Conservation (phyloP, 2,329 filamentous ascomycete species). For the Sclerotiophoma versabilis region DNA sequence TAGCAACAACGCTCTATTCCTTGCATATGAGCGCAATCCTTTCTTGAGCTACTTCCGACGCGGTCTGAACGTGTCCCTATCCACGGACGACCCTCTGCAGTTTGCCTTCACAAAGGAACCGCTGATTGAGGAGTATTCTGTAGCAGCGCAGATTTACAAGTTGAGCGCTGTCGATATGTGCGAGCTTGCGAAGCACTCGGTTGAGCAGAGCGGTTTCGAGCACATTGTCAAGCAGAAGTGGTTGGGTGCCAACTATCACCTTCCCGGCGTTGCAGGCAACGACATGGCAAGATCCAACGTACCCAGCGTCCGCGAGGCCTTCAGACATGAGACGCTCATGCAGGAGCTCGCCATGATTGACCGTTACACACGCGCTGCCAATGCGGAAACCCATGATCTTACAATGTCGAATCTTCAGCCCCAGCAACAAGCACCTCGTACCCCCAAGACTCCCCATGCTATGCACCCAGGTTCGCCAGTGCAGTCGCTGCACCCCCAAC, state of each 20-base stretch:
- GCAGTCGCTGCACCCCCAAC: conserved; percentile 51
- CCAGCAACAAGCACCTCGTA: conserved; percentile 30
- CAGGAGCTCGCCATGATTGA: conserved; percentile 80
- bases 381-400: conserved; percentile 38
- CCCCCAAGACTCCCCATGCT: conserved; percentile 39
- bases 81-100: conserved; percentile 94
- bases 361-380: conserved; percentile 52
- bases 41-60: conserved; percentile 96
- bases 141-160: conserved; percentile 98
- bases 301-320: conserved; percentile 89
- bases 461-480: conserved; percentile 49
- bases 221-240: conserved; percentile 87
- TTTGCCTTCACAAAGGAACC: conserved; percentile 99
- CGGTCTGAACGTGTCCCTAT: conserved; percentile 92
- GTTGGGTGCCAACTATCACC: conserved; percentile 80
- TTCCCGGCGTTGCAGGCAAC: conserved; percentile 84
- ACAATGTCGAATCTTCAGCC: conserved; percentile 48
- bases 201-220: conserved; percentile 94
- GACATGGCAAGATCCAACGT: conserved; percentile 96
- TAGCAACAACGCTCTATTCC: conserved; percentile 95
- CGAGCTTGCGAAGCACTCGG: conserved; percentile 94
- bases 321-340: conserved; percentile 82
- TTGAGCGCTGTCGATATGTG: conserved; percentile 98
- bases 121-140: conserved; percentile 96
- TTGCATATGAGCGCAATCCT: conserved; percentile 96